These are phyloP conservation scores for Chaetomiaceae sp. DNA, from an alignment of 2,329 filamentous ascomycete species.

Conservation along the genomic window DNA sequence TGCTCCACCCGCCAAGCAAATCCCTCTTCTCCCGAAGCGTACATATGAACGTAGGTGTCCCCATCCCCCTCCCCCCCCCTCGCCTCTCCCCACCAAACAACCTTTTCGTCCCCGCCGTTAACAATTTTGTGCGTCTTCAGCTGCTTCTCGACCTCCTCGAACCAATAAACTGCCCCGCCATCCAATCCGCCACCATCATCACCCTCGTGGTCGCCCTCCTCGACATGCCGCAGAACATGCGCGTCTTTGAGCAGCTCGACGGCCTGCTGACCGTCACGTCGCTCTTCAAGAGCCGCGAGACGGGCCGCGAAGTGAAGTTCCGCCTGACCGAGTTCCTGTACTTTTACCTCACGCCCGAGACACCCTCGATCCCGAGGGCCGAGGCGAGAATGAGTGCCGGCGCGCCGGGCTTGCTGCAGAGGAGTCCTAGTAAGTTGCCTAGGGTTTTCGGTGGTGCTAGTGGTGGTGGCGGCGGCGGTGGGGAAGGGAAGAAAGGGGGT, in stretches of 20 bases:
- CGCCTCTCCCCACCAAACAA: neutral
- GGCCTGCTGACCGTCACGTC: slow-evolving; percentile 88
- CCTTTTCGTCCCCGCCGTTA: too few species aligned
- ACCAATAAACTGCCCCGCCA: slow-evolving; percentile 82
- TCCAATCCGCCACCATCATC: slow-evolving; percentile 85
- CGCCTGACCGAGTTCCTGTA: slow-evolving; percentile 97
- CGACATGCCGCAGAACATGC: slow-evolving; percentile 80
- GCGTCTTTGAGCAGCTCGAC: slow-evolving; percentile 87
- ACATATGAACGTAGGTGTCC: slow-evolving; percentile 78
- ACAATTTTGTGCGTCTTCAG: too few species aligned
- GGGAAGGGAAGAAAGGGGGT: slow-evolving; percentile 14
- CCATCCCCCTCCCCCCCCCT: neutral
- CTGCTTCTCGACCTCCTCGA: slow-evolving; percentile 92
- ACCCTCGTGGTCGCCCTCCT: slow-evolving; percentile 87
- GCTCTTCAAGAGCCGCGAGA: slow-evolving; percentile 84
- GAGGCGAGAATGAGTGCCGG: slow-evolving; percentile 36
- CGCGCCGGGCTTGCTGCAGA: slow-evolving; percentile 54
- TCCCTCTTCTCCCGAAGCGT: slow-evolving; percentile 81
- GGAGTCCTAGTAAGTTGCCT: slow-evolving; percentile 64
- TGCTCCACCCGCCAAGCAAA: slow-evolving; percentile 87
- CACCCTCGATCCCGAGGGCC: slow-evolving; percentile 52
- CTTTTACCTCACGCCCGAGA: slow-evolving; percentile 97
- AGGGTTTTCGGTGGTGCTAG: slow-evolving; percentile 48
- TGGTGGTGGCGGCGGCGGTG: slow-evolving; percentile 26
- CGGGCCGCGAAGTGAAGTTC: slow-evolving; percentile 83